Conservation (phyloP, 495 filamentous ascomycete species). For the Penicillium daleae region DNA sequence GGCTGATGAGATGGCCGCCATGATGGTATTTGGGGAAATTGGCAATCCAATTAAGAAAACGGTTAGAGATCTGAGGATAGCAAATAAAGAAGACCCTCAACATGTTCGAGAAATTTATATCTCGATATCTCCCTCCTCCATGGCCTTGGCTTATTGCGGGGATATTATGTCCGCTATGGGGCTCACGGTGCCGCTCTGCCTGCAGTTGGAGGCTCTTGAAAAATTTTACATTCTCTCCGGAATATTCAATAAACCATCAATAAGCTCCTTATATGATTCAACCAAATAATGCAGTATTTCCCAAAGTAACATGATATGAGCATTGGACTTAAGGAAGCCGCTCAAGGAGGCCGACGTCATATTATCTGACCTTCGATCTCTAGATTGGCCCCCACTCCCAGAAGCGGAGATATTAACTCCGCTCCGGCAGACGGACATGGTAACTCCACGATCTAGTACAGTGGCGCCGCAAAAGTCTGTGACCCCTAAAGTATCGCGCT, state of each 20-base stretch:
- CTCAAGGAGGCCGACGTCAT: too few species aligned
- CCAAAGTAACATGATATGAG: neutral
- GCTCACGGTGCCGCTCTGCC: neutral
- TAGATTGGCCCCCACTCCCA: neutral
- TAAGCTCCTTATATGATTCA: neutral
- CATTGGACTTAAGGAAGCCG: neutral
- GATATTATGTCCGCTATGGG: slow-evolving; percentile 3
- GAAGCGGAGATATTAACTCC: slow-evolving; percentile 24
- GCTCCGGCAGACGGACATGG: neutral
- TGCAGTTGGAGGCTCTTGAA: neutral
- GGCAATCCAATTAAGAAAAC: neutral
- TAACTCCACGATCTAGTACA: neutral
- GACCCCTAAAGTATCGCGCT: too few species aligned
- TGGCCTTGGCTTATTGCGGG: neutral
- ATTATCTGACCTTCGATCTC: neutral
- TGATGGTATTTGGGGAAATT: neutral
- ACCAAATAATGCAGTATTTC: neutral
- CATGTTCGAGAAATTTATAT: neutral
- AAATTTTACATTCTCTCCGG: neutral
- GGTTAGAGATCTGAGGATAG: neutral
- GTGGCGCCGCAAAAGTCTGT: too few species aligned
- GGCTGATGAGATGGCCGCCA: slow-evolving; percentile 7
- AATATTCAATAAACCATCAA: neutral
- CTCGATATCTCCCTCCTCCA: neutral
- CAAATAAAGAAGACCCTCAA: neutral